Base-by-base conservation (phyloP, 495 filamentous ascomycete genomes). In the Wilcoxina mikolae region DNA sequence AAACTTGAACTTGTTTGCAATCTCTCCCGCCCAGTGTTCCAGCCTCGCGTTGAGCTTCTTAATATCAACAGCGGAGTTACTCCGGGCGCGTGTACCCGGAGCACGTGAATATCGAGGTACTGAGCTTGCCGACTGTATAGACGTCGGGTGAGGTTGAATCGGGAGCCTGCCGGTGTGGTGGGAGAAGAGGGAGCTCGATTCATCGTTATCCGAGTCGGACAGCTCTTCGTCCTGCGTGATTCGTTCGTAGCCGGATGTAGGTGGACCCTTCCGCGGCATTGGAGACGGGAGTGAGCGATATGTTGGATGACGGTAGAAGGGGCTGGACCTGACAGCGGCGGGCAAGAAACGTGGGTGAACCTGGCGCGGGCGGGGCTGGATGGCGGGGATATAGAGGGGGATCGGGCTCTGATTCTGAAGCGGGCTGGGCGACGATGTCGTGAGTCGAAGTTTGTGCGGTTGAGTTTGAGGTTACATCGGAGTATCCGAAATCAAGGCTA, bases 21-120 rank as follows among this genome's bases (percentile, higher is more conserved):
- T 96, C 71, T 99, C 90, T 59, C 95, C 90, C 38, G 93, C 93
- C 91, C 91, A 99, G 60, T 85, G 75, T 67, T 99, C 91, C 18
- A 99, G 73, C 45, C 91, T 79, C 53, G 91, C 89, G 70, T 99
- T 99, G 68, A 99, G 95, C 56, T 90, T 91, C 69, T 96, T 96
- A 62, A 99, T 89, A 67, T 99, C 91, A 10, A 96, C 91, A 3
- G 87, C 89, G 26, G 87, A 87, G 65, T 87, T 94, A 55, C 87
- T 82, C 58, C 81, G 74, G 10, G 12, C 1, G n/a, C 31, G 49
- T 5, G 12, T 38, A 18, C 17, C 29, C 49, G 9, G 49, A 23
- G 39, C 7, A 20, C 17, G 25, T 15, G 25, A 15, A 4, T 10
- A 18, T 38, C 31, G 18, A 24, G 11, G 28, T n/a, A 17, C 11